Evolutionary conservation across 495 filamentous ascomycete genomes (phyloP).

Genomic region (Neurospora sp.): DNA sequence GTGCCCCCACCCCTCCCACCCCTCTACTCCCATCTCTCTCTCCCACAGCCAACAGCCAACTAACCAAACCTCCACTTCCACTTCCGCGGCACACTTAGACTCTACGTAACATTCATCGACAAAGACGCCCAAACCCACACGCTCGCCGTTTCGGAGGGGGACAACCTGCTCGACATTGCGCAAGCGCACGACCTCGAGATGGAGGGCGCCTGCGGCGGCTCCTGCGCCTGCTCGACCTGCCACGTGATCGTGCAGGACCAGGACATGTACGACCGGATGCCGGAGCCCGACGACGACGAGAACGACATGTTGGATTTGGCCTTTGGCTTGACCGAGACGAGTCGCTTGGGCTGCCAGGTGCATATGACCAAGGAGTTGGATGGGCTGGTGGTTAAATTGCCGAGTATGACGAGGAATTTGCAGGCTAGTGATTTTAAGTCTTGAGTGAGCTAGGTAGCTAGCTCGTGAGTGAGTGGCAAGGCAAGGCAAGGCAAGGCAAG

Average conservation of each 20-base stretch:
- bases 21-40: not conserved
- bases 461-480: no score
- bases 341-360: constrained; percentile 85
- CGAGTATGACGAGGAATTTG: constrained; percentile 89
- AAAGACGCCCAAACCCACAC: constrained; percentile 73
- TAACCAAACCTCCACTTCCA: not conserved
- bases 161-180: constrained; percentile 90
- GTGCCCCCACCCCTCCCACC: no score
- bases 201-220: constrained; percentile 96
- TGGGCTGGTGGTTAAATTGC: constrained; percentile 72
- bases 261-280: constrained; percentile 80
- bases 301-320: constrained; percentile 98
- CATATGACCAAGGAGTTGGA: constrained; percentile 83
- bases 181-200: constrained; percentile 94
- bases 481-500: no score
- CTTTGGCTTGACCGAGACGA: constrained; percentile 93
- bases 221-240: constrained; percentile 94
- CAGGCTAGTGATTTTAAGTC: constrained; percentile 83
- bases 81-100: constrained; percentile 34
- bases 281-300: constrained; percentile 91
- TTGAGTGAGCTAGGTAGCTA: not conserved
- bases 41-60: no score
- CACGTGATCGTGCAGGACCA: constrained; percentile 86
- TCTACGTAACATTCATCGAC: constrained; percentile 86
- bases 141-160: constrained; percentile 71